A percentile compares a stretch with the other conserved stretches of the same genome.
Evolutionary conservation across 805 yeast genomes (phyloP).

Genomic region (Wilhelminamyces savonicus): DNA sequence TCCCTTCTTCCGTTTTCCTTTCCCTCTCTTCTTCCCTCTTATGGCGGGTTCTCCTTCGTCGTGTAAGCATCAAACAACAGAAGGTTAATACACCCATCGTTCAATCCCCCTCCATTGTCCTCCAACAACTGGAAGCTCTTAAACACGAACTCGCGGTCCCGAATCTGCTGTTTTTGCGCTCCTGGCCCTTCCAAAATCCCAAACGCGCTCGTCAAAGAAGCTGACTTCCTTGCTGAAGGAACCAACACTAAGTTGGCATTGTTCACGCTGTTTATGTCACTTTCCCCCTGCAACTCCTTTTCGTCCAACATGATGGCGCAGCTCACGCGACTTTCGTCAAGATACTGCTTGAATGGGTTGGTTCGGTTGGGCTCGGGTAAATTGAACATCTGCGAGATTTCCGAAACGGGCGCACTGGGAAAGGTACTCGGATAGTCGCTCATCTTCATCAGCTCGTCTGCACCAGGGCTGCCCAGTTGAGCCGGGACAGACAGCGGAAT

Average conservation of each 20-base stretch:
- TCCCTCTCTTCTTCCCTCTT: too few relatives aligned
- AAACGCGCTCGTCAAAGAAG: constrained; percentile 8
- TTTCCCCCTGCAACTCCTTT: constrained; percentile 22
- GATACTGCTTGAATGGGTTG: constrained; percentile 12
- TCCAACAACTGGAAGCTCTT: constrained; percentile 34
- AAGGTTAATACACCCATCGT: constrained; percentile 29
- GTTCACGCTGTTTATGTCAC: constrained; percentile 29
- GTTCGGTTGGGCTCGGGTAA: constrained; percentile 22
- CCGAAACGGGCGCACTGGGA: background rate
- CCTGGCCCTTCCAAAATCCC: constrained; percentile 9
- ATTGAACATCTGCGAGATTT: constrained; percentile 15
- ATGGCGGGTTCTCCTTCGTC: constrained; percentile 36
- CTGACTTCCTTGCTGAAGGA: constrained; percentile 4
- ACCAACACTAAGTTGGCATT: constrained; percentile 18
- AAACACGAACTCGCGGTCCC: constrained; percentile 18
- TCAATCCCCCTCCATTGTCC: constrained; percentile 20
- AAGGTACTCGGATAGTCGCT: too few relatives aligned
- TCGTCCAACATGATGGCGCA: constrained; percentile 17
- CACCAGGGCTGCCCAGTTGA: too few relatives aligned
- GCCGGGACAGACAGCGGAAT: too few relatives aligned
- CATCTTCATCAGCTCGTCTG: background rate
- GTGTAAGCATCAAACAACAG: constrained; percentile 37
- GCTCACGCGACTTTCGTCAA: constrained; percentile 5
- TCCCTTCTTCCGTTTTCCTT: too few relatives aligned
- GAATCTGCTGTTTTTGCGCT: too few relatives aligned